These are phyloP conservation scores for Trichoderma atrobrunneum DNA, from an alignment of 2,329 filamentous ascomycete genomes.

Conservation along the genomic window DNA sequence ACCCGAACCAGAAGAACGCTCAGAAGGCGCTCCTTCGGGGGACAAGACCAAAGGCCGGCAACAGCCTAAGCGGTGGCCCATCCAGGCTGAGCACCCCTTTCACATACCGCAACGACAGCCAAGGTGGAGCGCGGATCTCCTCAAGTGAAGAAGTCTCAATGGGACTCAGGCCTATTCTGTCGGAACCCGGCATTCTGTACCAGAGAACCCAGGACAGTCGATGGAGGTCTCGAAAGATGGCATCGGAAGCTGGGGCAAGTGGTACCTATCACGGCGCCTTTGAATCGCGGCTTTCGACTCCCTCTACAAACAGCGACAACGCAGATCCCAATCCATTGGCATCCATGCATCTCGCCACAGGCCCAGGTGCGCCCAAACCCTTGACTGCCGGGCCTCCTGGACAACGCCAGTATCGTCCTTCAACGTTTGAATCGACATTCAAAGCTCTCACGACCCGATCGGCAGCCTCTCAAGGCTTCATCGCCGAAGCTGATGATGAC, in stretches of 20 bases:
- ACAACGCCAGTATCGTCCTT: slow-evolving; percentile 48
- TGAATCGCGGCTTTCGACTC: slow-evolving; percentile 16
- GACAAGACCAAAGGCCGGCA: slow-evolving; percentile 25
- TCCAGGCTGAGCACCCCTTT: neutral
- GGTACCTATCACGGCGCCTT: neutral
- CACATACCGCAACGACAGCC: neutral
- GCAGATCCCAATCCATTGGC: slow-evolving; percentile 20
- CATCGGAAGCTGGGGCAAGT: neutral
- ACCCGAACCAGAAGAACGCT: slow-evolving; percentile 52
- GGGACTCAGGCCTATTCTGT: slow-evolving; percentile 12
- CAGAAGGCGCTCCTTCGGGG: slow-evolving; percentile 44
- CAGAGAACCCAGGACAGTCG: slow-evolving; percentile 7
- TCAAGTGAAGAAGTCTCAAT: neutral
- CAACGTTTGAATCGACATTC: slow-evolving; percentile 40
- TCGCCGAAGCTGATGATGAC: neutral
- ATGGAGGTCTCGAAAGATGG: neutral
- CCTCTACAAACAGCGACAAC: slow-evolving; percentile 20
- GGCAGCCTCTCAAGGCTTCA: neutral
- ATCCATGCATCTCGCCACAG: slow-evolving; percentile 30
- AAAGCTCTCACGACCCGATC: slow-evolving; percentile 33
- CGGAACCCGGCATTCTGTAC: slow-evolving; percentile 20
- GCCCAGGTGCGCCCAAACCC: slow-evolving; percentile 46
- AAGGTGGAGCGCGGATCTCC: neutral
- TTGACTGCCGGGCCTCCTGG: slow-evolving; percentile 56
- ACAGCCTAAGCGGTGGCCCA: neutral